Base-by-base conservation (phyloP, 164 flowering plant species). In the Vitis riparia region DNA sequence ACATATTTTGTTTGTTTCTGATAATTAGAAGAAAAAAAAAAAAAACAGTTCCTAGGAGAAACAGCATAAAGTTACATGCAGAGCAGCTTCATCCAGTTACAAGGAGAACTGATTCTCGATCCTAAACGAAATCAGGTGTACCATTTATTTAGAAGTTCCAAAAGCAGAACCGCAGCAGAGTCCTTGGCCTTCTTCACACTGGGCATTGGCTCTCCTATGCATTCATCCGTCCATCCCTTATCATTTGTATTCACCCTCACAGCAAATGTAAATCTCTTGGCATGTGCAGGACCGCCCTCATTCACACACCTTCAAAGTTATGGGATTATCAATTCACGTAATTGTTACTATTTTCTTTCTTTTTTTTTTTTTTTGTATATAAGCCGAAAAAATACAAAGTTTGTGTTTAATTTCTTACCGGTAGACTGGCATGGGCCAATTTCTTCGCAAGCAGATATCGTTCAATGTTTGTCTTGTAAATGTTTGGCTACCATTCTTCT, bases 221-320 rank as follows among this genome's bases (percentile, higher is more conserved):
- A 96, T 68, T 92, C 98, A 69, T 92, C 97, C 0, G 99, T 93
- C 97, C 91, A 88, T 56, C 98, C 99, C 74, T 66, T 82, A 30
- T 93, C 98, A 15, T 84, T 76, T 0, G 98, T 93, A 75, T 92
- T 90, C 63, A 96, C 97, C 3, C 93, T 87, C 0, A 96, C 99
- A 0, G 91, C 87, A 72, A 81, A 93, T 9, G 97, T 96, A 72
- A 96, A 93, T 79, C 94, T 81, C 83, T 91, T 96, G 7, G 99
- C 99, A 81, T 96, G 99, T 16, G 99, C 99, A 12, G 99, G 99
- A 19, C 99, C 99, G 16, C 98, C 98, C 75, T 96, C 98, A 66
- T 79, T 76, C 49, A 93, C 80, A 68, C 99, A 92, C 89, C 99
- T 93, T 62, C 44, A 37, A 37, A 37, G 7, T 37, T 37, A 37